Percentiles rank a stretch among this genome's conserved stretches.
phyloP scores from a whole-genome alignment of 768 basidiomycete species.

The Pisolithus tinctorius region DNA sequence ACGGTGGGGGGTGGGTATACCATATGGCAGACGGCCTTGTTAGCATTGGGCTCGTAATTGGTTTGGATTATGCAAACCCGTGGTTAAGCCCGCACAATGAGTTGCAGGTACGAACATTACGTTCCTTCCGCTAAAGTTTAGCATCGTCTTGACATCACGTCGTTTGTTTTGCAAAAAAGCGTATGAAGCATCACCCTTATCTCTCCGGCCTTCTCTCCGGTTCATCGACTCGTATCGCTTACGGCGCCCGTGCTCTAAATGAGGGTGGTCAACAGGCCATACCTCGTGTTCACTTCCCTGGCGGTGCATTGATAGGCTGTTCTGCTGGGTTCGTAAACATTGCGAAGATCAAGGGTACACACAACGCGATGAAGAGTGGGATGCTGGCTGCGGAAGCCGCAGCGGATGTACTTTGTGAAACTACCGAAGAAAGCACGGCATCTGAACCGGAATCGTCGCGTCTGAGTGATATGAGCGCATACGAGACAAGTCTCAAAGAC shows the following conservation, averaged over 20 bases:
- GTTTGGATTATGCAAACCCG: conserved; percentile 92
- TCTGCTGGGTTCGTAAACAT: conserved; percentile 95
- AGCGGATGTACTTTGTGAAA: conserved; percentile 46
- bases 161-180: conserved; percentile 29
- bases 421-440: conserved; percentile 1
- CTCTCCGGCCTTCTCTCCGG: conserved; percentile 76
- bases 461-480: conserved; percentile 60
- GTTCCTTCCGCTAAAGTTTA: not conserved
- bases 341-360: conserved; percentile 97
- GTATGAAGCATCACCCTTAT: conserved; percentile 96
- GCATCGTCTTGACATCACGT: conserved; percentile 4
- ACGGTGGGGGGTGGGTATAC: conserved; percentile 89
- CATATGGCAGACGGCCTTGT: conserved; percentile 93
- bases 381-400: conserved; percentile 95
- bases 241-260: conserved; percentile 84
- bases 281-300: conserved; percentile 83
- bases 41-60: conserved; percentile 85
- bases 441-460: not conserved
- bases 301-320: conserved; percentile 92
- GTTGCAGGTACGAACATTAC: conserved; percentile 62
- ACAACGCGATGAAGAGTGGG: conserved; percentile 98
- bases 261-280: conserved; percentile 94
- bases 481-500: conserved; percentile 58
- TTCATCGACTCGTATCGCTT: conserved; percentile 70
- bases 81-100: conserved; percentile 89